Percentiles rank a stretch among this genome's conserved stretches.
These are phyloP conservation scores for Centella asiatica DNA, from an alignment of 129 eudicot genomes.

Conservation along the genomic window DNA sequence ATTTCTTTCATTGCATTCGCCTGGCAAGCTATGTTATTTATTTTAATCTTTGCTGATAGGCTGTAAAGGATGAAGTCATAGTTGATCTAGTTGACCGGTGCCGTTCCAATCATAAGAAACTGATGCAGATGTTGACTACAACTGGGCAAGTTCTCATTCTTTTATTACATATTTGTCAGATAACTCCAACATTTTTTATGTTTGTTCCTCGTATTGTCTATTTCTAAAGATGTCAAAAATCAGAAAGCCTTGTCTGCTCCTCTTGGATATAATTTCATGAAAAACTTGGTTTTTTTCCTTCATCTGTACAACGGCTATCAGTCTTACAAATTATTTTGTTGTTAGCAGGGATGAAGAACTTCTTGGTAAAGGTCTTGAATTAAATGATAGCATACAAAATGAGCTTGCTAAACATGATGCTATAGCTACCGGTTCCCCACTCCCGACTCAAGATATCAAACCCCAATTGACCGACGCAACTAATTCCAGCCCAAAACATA, in stretches of 20 bases:
- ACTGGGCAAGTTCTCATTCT: conserved; percentile 33
- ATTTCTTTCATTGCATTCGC: background rate
- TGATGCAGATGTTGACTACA: conserved; percentile 60
- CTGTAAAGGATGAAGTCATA: conserved; percentile 75
- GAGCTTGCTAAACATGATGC: conserved; percentile 80
- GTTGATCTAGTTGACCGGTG: conserved; percentile 80
- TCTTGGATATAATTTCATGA: background rate
- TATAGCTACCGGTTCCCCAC: conserved; percentile 68
- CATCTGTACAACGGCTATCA: background rate
- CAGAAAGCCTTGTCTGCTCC: too few species aligned
- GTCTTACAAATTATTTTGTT: background rate
- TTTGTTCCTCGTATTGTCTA: background rate
- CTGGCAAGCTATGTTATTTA: background rate
- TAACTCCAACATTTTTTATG: background rate
- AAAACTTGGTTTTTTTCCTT: background rate
- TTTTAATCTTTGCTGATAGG: conserved; percentile 29
- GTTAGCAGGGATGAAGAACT: conserved; percentile 75
- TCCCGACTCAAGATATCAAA: conserved; percentile 30
- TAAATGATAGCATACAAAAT: conserved; percentile 55
- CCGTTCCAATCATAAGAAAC: conserved; percentile 81
- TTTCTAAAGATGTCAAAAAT: background rate
- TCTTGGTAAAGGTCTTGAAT: conserved; percentile 66
- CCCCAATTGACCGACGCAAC: conserved; percentile 10
- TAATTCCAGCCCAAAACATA: conserved; percentile 22
- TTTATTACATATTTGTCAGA: background rate